Base-by-base conservation (phyloP, 2,329 filamentous ascomycete species). In the Exserohilum rostratum region DNA sequence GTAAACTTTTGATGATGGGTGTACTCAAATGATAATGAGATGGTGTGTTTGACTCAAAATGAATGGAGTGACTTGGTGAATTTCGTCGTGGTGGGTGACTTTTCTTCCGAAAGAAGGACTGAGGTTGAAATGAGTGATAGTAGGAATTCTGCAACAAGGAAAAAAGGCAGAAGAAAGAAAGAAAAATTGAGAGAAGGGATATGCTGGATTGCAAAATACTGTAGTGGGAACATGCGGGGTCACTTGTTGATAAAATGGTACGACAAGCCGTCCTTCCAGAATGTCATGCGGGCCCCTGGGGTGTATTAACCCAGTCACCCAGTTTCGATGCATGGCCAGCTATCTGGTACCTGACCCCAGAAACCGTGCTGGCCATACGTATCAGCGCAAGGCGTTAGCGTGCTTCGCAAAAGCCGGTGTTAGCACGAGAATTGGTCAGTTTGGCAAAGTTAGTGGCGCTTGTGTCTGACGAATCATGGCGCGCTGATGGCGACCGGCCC, bases 191-290 rank as follows among this genome's bases (percentile, higher is more conserved):
- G 34, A 29, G 50, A 48, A 30, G 18, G 50, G 50, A 51, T 53
- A 48, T 48, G 50, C 50, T 15, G 17, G 44, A 43, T n/a, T 48
- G 37, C 46, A 29, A 30, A n/a, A 30, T n/a, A 0, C 1, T 29
- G 27, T 52, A 53, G 50, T 27, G 22, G 29, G 50, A 53, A 53
- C 44, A 53, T 2, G 50, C 48, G 50, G 50, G 50, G 50, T 40
- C n/a, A 38, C 39, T 37, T 17, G 4, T 43, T 25, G 27, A 2
- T 38, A 17, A 27, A 27, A 51, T 17, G 17, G n/a, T 27, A 29
- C 42, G 27, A 25, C 18, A 33, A 38, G 18, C 6, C 17, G 34
- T n/a, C 50, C 22, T 53, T 53, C 50, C 30, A 42, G 50, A 48
- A 48, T 15, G 9, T 38, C 5, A 35, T 25, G 31, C 22, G 4